Percentiles rank a stretch among this genome's conserved stretches.
These are phyloP conservation scores for Paraphaeosphaeria sporulosa DNA, from an alignment of 2,329 filamentous ascomycete genomes.

Conservation along the genomic window DNA sequence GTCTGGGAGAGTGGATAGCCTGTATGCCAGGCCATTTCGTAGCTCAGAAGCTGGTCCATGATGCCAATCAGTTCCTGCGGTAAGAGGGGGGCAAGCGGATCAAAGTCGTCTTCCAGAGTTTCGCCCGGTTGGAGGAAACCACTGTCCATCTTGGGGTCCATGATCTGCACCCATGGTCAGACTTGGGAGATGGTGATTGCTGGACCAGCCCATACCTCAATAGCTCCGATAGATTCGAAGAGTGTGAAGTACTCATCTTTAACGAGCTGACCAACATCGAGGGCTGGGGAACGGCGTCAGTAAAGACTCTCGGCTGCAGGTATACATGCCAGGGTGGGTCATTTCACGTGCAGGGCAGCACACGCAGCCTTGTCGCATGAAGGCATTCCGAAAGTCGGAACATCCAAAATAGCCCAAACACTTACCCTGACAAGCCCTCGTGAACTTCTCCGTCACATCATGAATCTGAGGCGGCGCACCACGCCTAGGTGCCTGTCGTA, in stretches of 20 bases:
- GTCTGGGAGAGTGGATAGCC: conserved; percentile 97
- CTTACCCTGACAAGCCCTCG: conserved; percentile 60
- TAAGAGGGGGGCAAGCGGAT: conserved; percentile 71
- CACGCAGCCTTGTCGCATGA: conserved; percentile 2
- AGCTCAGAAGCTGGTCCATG: conserved; percentile 89
- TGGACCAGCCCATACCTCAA: conserved; percentile 63
- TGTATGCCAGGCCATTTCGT: conserved; percentile 97
- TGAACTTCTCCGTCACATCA: conserved; percentile 66
- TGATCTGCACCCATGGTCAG: conserved; percentile 70
- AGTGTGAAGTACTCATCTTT: conserved; percentile 95
- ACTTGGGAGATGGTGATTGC: background rate
- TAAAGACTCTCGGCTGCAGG: background rate
- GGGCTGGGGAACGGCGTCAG: conserved; percentile 59
- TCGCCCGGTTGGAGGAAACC: conserved; percentile 81
- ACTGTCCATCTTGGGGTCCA: conserved; percentile 99
- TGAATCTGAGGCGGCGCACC: conserved; percentile 48
- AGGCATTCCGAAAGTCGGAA: conserved; percentile 9
- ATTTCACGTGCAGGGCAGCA: background rate
- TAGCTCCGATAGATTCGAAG: conserved; percentile 89
- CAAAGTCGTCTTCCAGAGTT: conserved; percentile 83
- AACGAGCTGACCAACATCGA: conserved; percentile 81
- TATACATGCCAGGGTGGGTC: background rate
- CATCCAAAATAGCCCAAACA: conserved; percentile 1
- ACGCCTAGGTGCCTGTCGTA: conserved; percentile 39
- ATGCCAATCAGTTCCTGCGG: conserved; percentile 88